phyloP scores from a whole-genome alignment of 306 rosid genomes.

The Vigna hirtella region DNA sequence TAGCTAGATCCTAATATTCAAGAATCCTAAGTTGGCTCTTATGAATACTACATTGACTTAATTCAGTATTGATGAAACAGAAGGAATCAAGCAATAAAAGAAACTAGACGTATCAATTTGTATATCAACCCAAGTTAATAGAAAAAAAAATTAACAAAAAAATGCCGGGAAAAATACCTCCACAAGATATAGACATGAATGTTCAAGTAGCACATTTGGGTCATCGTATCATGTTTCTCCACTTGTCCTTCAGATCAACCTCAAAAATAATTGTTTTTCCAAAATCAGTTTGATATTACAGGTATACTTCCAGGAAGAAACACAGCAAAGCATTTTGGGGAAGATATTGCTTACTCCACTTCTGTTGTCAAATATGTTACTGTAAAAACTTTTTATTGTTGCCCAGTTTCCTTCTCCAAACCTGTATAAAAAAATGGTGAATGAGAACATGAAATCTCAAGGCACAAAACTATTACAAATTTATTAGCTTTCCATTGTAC shows the following conservation, averaged over 20 bases:
- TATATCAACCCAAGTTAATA: slow-evolving; percentile 19
- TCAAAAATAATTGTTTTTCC: slow-evolving; percentile 22
- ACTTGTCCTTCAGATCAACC: slow-evolving; percentile 96
- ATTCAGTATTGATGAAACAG: background rate
- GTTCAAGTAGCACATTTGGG: background rate
- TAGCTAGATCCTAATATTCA: no score
- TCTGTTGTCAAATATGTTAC: slow-evolving; percentile 66
- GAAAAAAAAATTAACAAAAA: slow-evolving; percentile 1
- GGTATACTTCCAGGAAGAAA: slow-evolving; percentile 25
- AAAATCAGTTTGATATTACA: background rate
- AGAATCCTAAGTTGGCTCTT: no score
- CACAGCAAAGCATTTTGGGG: slow-evolving; percentile 17
- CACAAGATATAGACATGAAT: slow-evolving; percentile 25
- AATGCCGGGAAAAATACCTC: slow-evolving; percentile 38
- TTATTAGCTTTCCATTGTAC: slow-evolving; percentile 11
- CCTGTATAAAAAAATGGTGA: slow-evolving; percentile 48
- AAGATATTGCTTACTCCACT: slow-evolving; percentile 62
- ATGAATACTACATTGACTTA: background rate
- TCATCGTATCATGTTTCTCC: slow-evolving; percentile 77
- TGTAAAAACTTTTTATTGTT: slow-evolving; percentile 54
- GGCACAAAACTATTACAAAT: slow-evolving; percentile 22
- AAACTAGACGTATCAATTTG: background rate
- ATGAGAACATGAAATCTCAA: slow-evolving; percentile 35
- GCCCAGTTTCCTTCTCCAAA: slow-evolving; percentile 86
- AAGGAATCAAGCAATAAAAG: background rate